Evolutionary conservation across 192 early-diverging fungal species (phyloP).

Genomic region (Coemansia sp.): DNA sequence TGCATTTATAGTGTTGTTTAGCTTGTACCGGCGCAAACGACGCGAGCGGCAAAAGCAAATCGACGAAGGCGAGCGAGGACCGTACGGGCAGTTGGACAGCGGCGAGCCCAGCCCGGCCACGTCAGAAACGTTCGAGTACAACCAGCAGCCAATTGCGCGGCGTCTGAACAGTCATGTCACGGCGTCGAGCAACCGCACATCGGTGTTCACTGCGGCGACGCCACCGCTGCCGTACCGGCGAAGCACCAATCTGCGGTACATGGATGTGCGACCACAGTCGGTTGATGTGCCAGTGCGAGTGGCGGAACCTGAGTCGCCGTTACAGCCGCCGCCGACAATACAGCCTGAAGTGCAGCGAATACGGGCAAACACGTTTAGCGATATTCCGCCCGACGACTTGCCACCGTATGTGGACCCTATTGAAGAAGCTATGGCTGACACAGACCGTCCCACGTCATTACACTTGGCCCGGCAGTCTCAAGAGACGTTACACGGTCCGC

Average conservation of each 20-base stretch:
- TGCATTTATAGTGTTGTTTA: neutral
- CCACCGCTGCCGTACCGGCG: slow-evolving; percentile 6
- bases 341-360: slow-evolving; percentile 16
- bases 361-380: slow-evolving; percentile 36
- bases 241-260: neutral
- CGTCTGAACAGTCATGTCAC: neutral
- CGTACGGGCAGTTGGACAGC: slow-evolving; percentile 15
- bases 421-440: slow-evolving; percentile 32
- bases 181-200: slow-evolving; percentile 5
- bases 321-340: slow-evolving; percentile 4
- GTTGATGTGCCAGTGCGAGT: neutral
- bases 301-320: neutral
- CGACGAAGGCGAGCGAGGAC: neutral
- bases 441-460: neutral
- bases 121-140: slow-evolving; percentile 6
- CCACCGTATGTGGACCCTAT: slow-evolving; percentile 51
- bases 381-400: slow-evolving; percentile 36
- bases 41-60: neutral
- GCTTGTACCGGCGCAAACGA: slow-evolving; percentile 5
- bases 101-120: slow-evolving; percentile 7
- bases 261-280: neutral
- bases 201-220: slow-evolving; percentile 3
- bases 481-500: slow-evolving; percentile 13
- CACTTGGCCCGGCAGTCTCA: slow-evolving; percentile 1
- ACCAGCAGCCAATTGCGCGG: slow-evolving; percentile 5